A percentile compares a stretch with the other conserved stretches of the same genome.
These are phyloP conservation scores for Cyclospora cayetanensis DNA, from an alignment of 169 alveolate genomes.

Conservation along the genomic window DNA sequence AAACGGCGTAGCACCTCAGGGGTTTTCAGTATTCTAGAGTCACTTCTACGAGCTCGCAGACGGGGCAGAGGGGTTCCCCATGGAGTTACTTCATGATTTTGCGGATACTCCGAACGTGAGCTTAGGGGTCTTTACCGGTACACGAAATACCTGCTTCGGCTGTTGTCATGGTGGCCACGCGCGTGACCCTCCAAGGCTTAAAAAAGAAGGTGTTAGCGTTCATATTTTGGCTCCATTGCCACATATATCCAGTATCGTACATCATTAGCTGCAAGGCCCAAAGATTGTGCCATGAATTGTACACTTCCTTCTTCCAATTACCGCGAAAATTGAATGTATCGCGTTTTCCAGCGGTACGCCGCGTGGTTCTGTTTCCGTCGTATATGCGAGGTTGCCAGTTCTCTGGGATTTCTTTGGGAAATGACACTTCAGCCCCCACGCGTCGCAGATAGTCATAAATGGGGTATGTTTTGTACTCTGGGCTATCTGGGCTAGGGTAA, in stretches of 20 bases:
- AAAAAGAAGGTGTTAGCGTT: constrained; percentile 45
- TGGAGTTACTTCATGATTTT: neutral
- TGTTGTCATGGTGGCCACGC: constrained; percentile 6
- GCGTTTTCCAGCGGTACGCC: constrained; percentile 33
- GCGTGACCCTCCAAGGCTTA: constrained; percentile 64
- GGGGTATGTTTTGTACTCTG: constrained; percentile 26
- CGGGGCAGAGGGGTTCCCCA: too few species aligned
- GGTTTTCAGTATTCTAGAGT: too few species aligned
- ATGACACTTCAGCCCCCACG: constrained; percentile 51
- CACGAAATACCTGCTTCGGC: constrained; percentile 62
- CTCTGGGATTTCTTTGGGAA: constrained; percentile 14
- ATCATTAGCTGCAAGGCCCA: constrained; percentile 4
- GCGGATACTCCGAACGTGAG: neutral
- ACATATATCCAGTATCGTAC: constrained; percentile 24
- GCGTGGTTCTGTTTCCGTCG: constrained; percentile 45
- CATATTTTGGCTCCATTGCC: constrained; percentile 59
- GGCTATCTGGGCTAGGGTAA: constrained; percentile 54
- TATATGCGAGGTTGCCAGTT: constrained; percentile 52
- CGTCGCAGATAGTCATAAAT: constrained; percentile 33
- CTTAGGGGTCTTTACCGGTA: too few species aligned
- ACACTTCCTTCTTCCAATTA: constrained; percentile 46
- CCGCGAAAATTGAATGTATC: neutral
- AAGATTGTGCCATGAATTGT: constrained; percentile 57
- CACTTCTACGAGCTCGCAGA: too few species aligned
- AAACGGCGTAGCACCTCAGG: too few species aligned